Evolutionary conservation across 495 filamentous ascomycete species (phyloP).

Genomic region (Penicillium paradoxum): DNA sequence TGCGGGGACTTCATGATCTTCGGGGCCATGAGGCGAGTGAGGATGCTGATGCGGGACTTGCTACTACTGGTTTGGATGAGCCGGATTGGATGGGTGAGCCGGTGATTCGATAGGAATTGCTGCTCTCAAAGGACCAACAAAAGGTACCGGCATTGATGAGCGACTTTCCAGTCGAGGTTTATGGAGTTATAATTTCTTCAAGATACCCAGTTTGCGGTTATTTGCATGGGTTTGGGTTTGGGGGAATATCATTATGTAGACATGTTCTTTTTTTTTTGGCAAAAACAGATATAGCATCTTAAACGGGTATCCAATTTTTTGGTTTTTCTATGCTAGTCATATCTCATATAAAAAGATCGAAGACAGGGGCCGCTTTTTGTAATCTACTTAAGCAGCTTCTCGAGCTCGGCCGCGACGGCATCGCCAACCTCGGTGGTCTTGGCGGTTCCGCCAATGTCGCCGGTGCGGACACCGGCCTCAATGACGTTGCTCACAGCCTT

Average conservation of each 20-base stretch:
- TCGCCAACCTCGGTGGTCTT: conserved; percentile 50
- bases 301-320: conserved; percentile 28
- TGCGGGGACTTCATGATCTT: conserved; percentile 22
- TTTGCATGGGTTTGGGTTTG: conserved; percentile 1
- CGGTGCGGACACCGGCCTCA: conserved; percentile 48
- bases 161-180: conserved; percentile 3
- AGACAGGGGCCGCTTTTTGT: neutral
- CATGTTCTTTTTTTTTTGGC: neutral
- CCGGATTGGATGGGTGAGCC: conserved; percentile 60
- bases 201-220: conserved; percentile 32
- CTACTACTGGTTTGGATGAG: conserved; percentile 37
- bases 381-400: conserved; percentile 41
- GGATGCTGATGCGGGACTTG: conserved; percentile 23
- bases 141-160: neutral
- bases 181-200: conserved; percentile 21
- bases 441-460: conserved; percentile 51
- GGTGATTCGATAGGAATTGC: conserved; percentile 40
- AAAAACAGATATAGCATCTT: conserved; percentile 4
- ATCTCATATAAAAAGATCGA: conserved; percentile 19
- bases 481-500: conserved; percentile 49
- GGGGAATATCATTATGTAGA: neutral
- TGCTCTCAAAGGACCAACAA: neutral
- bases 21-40: conserved; percentile 19
- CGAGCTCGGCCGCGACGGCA: conserved; percentile 46
- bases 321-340: conserved; percentile 19